Base-by-base conservation (phyloP, 495 filamentous ascomycete species). In the Lophiostoma macrostomum region DNA sequence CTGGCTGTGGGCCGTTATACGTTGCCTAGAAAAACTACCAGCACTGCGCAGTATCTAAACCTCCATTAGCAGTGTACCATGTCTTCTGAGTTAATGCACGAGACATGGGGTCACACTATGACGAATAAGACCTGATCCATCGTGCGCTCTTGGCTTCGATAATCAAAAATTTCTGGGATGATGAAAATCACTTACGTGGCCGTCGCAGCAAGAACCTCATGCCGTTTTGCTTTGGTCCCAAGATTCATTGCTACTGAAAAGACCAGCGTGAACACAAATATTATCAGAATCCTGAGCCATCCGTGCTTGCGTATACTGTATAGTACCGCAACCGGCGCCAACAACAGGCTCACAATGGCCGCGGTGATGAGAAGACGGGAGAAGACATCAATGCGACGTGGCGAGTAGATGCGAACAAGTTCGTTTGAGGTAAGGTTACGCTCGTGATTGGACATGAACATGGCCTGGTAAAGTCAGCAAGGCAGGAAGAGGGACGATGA, bases 141-240 rank as follows among this genome's bases (percentile, higher is more conserved):
- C n/a, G n/a, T n/a, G n/a, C n/a, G n/a, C n/a, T n/a, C n/a, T n/a
- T n/a, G n/a, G n/a, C n/a, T n/a, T n/a, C n/a, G n/a, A n/a, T n/a
- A n/a, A n/a, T n/a, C n/a, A n/a, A n/a, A n/a, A n/a, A n/a, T n/a
- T n/a, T n/a, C n/a, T n/a, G n/a, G 5, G 13, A 18, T 29, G 3
- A 31, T 5, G 23, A 30, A 46, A 11, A 31, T n/a, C 29, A 70
- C 68, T 70, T 48, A 70, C 65, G 68, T 58, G 43, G 66, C 68
- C 45, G 69, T 69, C 11, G 69, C 69, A 16, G 67, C 69, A 27
- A 71, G 64, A 37, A 71, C 64, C 41, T 71, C 69, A 36, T 71
- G 69, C 45, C 66, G 56, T 60, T 64, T 71, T 14, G 69, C 67
- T 44, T 67, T 67, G 1, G 69, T 70, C 43, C 63, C 67, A 6